Base-by-base conservation (phyloP, 2,329 filamentous ascomycete genomes). In the Fusarium zealandicum region DNA sequence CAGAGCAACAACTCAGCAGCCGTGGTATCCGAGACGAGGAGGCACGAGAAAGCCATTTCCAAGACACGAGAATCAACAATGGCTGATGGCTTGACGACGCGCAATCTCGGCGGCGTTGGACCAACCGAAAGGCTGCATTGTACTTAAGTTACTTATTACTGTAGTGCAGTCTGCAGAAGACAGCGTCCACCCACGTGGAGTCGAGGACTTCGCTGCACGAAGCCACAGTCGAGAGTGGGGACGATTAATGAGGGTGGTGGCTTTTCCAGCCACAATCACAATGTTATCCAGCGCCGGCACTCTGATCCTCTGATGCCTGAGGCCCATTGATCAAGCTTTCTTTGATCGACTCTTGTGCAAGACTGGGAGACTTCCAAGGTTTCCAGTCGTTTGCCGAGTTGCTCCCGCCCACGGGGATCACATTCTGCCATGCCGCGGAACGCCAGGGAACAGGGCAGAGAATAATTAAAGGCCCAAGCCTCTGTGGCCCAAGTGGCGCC, bases 391-490 rank as follows among this genome's bases (percentile, higher is more conserved):
- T 31, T 50, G 18, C 49, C 54, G 54, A 54, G 56, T 42, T 42
- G 52, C 45, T 51, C 51, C 52, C 52, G 32, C 40, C 43, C 17
- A 33, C 30, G 59, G 41, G 47, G 33, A 40, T 22, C 25, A 27
- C 35, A 40, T 36, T 53, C 44, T 58, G 31, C 40, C 44, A 62
- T 59, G 59, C 58, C 45, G 55, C 18, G 25, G 49, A 51, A 47
- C 27, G 42, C 40, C 42, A 57, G 49, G 54, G 56, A 54, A 48
- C 52, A 59, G 53, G 63, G 57, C 35, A 37, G 33, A 52, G 53
- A 9, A 58, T 65, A 58, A 64, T 69, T 64, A 69, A 70, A 68
- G 67, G 68, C 58, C 43, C 61, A 54, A 63, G 58, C 61, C 57
- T 47, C 57, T 46, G 48, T 50, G 56, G 56, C 58, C 51, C 51